phyloP scores from a whole-genome alignment of 257 asterid species.

The Solanum neorickii region DNA sequence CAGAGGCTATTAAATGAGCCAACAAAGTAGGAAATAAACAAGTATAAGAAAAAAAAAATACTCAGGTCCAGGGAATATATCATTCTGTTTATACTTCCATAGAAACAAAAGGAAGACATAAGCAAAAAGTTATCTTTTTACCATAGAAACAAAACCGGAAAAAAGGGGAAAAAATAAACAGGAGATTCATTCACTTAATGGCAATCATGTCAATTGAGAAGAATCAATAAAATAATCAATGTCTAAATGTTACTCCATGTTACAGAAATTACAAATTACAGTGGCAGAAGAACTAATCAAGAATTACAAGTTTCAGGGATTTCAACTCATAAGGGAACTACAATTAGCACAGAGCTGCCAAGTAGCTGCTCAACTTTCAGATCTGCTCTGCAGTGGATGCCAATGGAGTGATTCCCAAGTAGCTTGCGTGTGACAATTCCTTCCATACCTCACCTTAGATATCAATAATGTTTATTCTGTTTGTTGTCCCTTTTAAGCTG shows the following conservation, averaged over 20 bases:
- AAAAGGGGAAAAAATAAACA: not conserved
- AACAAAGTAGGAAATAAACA: not conserved
- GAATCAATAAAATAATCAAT: conserved; percentile 45
- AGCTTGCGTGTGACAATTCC: conserved; percentile 24
- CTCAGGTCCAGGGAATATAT: not conserved
- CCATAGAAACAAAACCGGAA: not conserved
- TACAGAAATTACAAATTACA: conserved; percentile 45
- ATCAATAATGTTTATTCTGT: conserved; percentile 43
- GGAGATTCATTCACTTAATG: not conserved
- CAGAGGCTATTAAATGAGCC: not conserved
- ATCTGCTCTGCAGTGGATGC: conserved; percentile 17
- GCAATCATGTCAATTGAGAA: conserved; percentile 9
- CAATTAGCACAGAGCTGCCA: conserved; percentile 24
- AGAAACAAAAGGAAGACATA: not conserved
- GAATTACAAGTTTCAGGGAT: conserved; percentile 55
- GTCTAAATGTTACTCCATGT: conserved; percentile 36
- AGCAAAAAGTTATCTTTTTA: not conserved
- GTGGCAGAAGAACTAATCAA: conserved; percentile 38
- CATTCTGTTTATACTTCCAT: not conserved
- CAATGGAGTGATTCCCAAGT: conserved; percentile 20
- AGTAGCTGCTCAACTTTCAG: conserved; percentile 8
- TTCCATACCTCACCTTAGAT: conserved; percentile 19
- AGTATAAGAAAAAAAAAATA: not conserved
- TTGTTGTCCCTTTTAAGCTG: conserved; percentile 81
- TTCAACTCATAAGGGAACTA: conserved; percentile 27